These are phyloP conservation scores for Globisporangium mamillatum DNA, from an alignment of 352 stramenopile genomes.

Conservation along the genomic window DNA sequence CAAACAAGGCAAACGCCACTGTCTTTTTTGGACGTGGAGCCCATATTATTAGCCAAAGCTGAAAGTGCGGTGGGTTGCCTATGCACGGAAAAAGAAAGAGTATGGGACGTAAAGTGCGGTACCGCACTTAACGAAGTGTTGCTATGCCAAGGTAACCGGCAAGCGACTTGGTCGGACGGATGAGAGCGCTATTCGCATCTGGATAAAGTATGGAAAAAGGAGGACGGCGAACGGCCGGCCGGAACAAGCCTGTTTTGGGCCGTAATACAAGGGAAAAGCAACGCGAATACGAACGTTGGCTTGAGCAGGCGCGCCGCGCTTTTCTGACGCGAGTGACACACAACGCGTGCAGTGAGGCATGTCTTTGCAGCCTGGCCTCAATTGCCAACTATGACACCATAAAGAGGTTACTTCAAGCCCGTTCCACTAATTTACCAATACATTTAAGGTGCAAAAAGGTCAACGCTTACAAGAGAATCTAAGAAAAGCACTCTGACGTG, in stretches of 20 bases:
- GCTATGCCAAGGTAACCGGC: neutral
- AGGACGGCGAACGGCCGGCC: neutral
- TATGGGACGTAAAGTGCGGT: neutral
- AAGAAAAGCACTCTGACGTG: too few species aligned
- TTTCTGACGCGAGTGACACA: neutral
- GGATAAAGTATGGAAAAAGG: neutral
- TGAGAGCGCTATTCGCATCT: neutral
- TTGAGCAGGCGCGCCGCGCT: neutral
- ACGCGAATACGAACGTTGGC: neutral
- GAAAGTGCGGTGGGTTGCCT: neutral
- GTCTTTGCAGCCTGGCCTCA: neutral
- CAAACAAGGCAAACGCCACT: neutral
- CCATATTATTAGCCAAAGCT: neutral
- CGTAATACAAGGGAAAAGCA: neutral
- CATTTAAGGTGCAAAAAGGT: too few species aligned
- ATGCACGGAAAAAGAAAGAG: neutral
- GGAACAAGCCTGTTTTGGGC: neutral
- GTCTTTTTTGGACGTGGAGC: neutral
- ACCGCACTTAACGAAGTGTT: neutral
- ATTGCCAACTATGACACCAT: too few species aligned
- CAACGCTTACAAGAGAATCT: too few species aligned
- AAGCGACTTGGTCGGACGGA: neutral
- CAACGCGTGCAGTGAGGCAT: neutral
- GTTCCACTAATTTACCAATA: too few species aligned
- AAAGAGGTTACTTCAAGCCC: neutral